Conservation (phyloP, 495 filamentous ascomycete species). For the Neurospora sp. region DNA sequence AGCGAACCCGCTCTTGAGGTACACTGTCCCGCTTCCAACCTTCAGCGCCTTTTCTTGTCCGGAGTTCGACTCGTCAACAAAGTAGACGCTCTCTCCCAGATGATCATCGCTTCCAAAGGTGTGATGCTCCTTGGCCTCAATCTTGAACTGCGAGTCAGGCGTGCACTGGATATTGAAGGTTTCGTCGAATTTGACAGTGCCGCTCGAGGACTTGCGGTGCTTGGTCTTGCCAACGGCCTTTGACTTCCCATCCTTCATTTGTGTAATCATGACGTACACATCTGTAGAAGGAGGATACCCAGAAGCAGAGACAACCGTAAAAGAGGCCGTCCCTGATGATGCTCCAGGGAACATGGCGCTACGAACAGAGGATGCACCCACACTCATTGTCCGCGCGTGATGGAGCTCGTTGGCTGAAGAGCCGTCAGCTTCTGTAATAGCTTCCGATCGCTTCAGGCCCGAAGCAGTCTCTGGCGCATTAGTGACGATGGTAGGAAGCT, state of each 20-base stretch:
- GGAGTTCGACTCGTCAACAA: conserved; percentile 70
- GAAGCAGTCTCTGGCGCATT: conserved; percentile 28
- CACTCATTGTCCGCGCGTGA: conserved; percentile 60
- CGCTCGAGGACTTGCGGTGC: conserved; percentile 54
- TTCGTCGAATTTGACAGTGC: conserved; percentile 61
- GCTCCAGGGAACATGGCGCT: conserved; percentile 46
- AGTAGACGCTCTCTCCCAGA: conserved; percentile 78
- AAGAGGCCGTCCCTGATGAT: conserved; percentile 64
- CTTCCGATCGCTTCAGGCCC: conserved; percentile 24
- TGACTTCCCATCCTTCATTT: conserved; percentile 47
- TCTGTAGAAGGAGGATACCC: conserved; percentile 74
- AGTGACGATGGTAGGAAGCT: conserved; percentile 37
- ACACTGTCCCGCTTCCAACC: conserved; percentile 58
- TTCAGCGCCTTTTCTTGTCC: conserved; percentile 64
- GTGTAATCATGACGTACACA: conserved; percentile 65
- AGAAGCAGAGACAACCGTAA: conserved; percentile 68
- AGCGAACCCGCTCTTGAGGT: conserved; percentile 55
- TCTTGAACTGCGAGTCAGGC: conserved; percentile 75
- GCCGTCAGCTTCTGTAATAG: not conserved
- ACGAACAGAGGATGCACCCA: conserved; percentile 49
- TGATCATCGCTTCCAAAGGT: conserved; percentile 71
- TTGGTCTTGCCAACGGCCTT: conserved; percentile 87
- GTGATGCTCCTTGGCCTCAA: conserved; percentile 74
- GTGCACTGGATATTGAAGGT: conserved; percentile 66
- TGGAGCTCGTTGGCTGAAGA: conserved; percentile 25